Evolutionary conservation across 129 eudicot species (phyloP).

Genomic region (Centella asiatica): DNA sequence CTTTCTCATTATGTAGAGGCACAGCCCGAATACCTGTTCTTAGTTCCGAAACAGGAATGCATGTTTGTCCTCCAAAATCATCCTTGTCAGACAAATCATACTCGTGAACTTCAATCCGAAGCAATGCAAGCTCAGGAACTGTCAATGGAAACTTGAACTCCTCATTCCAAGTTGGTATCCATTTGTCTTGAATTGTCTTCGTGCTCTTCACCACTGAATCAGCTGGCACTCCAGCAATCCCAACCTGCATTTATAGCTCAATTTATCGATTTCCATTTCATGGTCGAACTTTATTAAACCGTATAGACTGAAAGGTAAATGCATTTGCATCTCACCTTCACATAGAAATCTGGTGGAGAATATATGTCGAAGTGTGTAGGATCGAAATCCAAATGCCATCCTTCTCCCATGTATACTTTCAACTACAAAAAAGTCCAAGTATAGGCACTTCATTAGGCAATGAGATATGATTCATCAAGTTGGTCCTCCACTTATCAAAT

Average conservation of each 20-base stretch:
- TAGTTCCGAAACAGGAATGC: conserved; percentile 30
- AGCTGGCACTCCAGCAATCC: conserved; percentile 28
- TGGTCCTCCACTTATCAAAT: too few relatives aligned
- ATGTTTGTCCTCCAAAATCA: conserved; percentile 39
- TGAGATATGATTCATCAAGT: too few relatives aligned
- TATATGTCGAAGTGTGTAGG: conserved; percentile 32
- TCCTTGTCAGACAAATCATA: conserved; percentile 23
- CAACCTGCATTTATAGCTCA: conserved; percentile 12
- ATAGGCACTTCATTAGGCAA: not conserved
- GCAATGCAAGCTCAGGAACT: conserved; percentile 37
- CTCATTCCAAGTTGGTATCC: conserved; percentile 35
- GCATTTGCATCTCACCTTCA: conserved; percentile 20
- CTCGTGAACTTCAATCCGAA: conserved; percentile 32
- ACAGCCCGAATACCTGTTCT: conserved; percentile 30
- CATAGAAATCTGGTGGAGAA: conserved; percentile 44
- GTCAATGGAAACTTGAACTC: conserved; percentile 31
- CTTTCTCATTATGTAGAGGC: conserved; percentile 28
- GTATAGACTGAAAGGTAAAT: not conserved
- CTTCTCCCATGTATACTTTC: conserved; percentile 33
- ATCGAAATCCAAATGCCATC: conserved; percentile 39
- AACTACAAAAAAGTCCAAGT: conserved; percentile 14
- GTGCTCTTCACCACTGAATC: conserved; percentile 25
- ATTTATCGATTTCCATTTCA: not conserved
- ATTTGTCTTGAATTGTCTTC: conserved; percentile 26
- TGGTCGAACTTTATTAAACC: not conserved